These are phyloP conservation scores for Termitomyces sp. DNA, from an alignment of 768 basidiomycete genomes.

Conservation along the genomic window DNA sequence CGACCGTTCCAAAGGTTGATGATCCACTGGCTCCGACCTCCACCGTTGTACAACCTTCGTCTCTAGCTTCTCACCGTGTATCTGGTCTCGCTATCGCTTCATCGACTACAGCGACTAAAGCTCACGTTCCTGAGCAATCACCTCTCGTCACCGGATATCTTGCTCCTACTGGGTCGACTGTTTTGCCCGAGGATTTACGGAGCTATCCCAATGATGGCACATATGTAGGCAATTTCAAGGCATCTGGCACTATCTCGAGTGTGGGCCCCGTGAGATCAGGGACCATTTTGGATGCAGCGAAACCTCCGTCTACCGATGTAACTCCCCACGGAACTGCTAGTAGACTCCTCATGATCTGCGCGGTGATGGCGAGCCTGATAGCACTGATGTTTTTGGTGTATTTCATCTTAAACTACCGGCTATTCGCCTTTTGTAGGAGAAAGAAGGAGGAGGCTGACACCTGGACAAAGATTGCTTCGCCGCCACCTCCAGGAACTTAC, in stretches of 20 bases:
- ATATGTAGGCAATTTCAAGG: neutral
- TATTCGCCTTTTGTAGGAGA: constrained; percentile 5
- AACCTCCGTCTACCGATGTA: neutral
- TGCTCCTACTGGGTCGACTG: neutral
- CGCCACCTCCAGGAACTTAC: constrained; percentile 5
- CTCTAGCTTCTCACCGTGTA: neutral
- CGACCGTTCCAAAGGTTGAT: neutral
- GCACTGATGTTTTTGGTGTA: constrained; percentile 10
- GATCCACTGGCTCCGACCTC: neutral
- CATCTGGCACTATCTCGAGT: neutral
- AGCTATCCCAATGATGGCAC: neutral
- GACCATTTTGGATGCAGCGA: neutral
- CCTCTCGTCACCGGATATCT: neutral
- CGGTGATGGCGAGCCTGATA: constrained; percentile 13
- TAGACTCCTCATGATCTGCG: constrained; percentile 13
- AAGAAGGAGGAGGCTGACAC: constrained; percentile 3
- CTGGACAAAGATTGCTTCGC: constrained; percentile 9
- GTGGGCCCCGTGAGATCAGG: neutral
- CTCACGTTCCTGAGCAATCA: neutral
- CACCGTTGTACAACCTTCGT: neutral
- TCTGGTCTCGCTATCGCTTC: neutral
- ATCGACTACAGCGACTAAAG: neutral
- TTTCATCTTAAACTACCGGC: constrained; percentile 5
- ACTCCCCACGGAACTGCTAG: neutral
- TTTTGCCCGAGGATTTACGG: neutral